Conservation (phyloP, 73 alveolate genomes). For the Breviolum minutum region DNA sequence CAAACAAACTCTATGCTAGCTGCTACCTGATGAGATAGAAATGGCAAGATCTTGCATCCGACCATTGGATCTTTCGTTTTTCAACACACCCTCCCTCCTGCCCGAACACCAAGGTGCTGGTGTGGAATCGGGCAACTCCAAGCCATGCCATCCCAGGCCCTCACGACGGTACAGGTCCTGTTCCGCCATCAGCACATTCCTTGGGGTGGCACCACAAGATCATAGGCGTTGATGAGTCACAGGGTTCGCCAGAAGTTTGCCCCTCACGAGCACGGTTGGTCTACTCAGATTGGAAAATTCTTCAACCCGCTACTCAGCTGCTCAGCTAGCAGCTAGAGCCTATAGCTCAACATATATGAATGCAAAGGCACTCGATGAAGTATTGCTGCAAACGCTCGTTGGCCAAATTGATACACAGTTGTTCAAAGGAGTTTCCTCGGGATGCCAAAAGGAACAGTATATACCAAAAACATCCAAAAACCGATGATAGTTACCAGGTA, state of each 20-base stretch:
- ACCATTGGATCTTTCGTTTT: not conserved
- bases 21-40: no score
- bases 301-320: no score
- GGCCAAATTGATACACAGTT: conserved; percentile 99
- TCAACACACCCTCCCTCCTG: not conserved
- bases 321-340: not conserved
- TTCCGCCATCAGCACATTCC: conserved; percentile 87
- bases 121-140: conserved; percentile 71
- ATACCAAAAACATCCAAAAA: not conserved
- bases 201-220: not conserved
- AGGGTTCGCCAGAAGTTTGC: no score
- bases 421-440: conserved; percentile 98
- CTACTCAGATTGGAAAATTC: no score
- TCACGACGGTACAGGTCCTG: conserved; percentile 79
- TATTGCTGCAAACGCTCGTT: conserved; percentile 99
- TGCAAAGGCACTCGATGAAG: conserved; percentile 87
- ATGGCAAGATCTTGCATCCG: no score
- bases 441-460: not conserved
- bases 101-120: not conserved
- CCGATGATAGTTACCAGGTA: not conserved
- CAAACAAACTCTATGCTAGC: not conserved
- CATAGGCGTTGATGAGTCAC: not conserved
- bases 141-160: conserved; percentile 70
- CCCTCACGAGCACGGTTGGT: no score
- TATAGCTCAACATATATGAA: not conserved